Conservation (phyloP, 352 stramenopile species). For the Thraustotheca clavata region DNA sequence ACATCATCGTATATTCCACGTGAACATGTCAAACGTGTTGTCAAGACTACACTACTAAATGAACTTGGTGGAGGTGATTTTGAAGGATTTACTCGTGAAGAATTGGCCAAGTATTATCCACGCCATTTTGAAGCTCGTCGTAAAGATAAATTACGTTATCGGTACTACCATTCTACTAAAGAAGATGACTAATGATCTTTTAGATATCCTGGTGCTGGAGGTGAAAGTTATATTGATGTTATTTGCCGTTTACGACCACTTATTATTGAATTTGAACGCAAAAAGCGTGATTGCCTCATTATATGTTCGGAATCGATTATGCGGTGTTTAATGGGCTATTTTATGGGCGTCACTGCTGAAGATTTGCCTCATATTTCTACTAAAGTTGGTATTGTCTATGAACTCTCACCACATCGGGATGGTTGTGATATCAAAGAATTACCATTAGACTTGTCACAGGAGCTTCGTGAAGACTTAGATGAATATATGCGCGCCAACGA, state of each 20-base stretch:
- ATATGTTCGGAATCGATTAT: constrained; percentile 77
- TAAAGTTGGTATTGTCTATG: constrained; percentile 60
- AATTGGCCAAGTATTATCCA: constrained; percentile 79
- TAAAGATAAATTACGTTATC: constrained; percentile 88
- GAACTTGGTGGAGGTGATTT: constrained; percentile 88
- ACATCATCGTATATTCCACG: constrained; percentile 57
- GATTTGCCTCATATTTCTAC: constrained; percentile 66
- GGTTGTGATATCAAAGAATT: constrained; percentile 80
- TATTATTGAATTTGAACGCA: constrained; percentile 89
- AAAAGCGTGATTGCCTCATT: constrained; percentile 82
- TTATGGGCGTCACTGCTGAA: constrained; percentile 55
- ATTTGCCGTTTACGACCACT: constrained; percentile 87
- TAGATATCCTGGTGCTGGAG: constrained; percentile 75
- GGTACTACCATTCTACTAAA: constrained; percentile 31
- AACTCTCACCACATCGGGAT: constrained; percentile 72
- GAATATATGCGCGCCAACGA: neutral
- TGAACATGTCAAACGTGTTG: constrained; percentile 60
- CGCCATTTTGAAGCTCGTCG: constrained; percentile 77
- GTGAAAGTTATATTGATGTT: constrained; percentile 91
- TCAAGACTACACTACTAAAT: constrained; percentile 86
- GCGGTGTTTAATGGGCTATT: constrained; percentile 74
- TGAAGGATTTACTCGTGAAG: constrained; percentile 78
- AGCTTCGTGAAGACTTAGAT: constrained; percentile 24
- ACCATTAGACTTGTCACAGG: constrained; percentile 47
- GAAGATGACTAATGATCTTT: neutral